Percentiles rank a stretch among this genome's conserved stretches.
Evolutionary conservation across 2,329 filamentous ascomycete genomes (phyloP).

Genomic region (Hypoxylon rubiginosum): DNA sequence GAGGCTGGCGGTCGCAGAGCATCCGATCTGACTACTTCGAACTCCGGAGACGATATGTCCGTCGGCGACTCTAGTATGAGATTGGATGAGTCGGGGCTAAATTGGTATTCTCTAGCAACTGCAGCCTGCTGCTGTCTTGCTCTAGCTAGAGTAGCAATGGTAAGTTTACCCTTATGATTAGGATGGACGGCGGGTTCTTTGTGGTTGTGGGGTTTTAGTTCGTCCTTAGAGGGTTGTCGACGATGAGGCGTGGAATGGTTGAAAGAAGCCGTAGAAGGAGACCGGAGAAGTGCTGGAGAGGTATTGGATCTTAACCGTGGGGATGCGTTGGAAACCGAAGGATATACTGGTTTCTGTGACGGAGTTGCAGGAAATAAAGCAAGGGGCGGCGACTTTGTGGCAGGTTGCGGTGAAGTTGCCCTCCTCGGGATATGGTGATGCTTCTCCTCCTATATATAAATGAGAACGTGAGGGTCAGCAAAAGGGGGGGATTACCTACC

Average conservation of each 20-base stretch:
- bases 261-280: conserved; percentile 57
- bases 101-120: conserved; percentile 41
- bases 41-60: conserved; percentile 44
- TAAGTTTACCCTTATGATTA: conserved; percentile 43
- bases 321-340: conserved; percentile 51
- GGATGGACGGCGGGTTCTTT: conserved; percentile 37
- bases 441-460: conserved; percentile 31
- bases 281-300: conserved; percentile 63
- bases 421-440: conserved; percentile 52
- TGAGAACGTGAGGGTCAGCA: conserved; percentile 29
- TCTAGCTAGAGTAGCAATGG: conserved; percentile 44
- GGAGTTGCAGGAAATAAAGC: conserved; percentile 60
- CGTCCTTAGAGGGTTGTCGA: conserved; percentile 33
- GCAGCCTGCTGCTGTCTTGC: conserved; percentile 37
- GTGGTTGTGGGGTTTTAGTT: conserved; percentile 20
- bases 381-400: conserved; percentile 59
- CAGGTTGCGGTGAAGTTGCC: conserved; percentile 63
- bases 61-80: conserved; percentile 60
- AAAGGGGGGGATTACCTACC: conserved; percentile 45
- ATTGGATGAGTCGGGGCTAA: conserved; percentile 54
- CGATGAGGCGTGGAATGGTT: conserved; percentile 44
- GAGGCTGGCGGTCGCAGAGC: conserved; percentile 51
- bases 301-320: conserved; percentile 67
- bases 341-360: conserved; percentile 39
- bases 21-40: conserved; percentile 47